A percentile compares a stretch with the other conserved stretches of the same genome.
These are phyloP conservation scores for Cladosporium velox DNA, from an alignment of 2,329 filamentous ascomycete species.

Conservation along the genomic window DNA sequence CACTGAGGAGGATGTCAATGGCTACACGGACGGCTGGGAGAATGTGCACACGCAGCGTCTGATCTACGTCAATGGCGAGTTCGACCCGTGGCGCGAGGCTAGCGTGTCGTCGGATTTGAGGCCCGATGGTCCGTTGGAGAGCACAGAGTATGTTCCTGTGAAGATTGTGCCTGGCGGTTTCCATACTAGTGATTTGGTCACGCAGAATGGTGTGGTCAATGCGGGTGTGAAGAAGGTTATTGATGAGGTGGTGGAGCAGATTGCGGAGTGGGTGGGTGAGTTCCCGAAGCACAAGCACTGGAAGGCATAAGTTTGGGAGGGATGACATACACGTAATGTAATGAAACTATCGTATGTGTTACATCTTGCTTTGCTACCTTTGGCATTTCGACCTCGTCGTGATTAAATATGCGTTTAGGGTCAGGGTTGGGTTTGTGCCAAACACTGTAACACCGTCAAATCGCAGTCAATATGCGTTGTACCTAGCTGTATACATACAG, in stretches of 20 bases:
- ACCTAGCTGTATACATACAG: not conserved
- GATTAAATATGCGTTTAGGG: not conserved
- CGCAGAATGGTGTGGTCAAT: conserved; percentile 51
- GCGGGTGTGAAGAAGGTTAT: conserved; percentile 52
- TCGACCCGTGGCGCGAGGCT: conserved; percentile 61
- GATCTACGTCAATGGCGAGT: conserved; percentile 61
- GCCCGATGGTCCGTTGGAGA: conserved; percentile 56
- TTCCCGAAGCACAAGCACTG: conserved; percentile 36
- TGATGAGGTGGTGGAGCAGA: conserved; percentile 51
- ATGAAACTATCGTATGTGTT: not conserved
- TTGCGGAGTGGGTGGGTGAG: conserved; percentile 57
- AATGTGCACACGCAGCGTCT: conserved; percentile 53
- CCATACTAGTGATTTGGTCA: conserved; percentile 58
- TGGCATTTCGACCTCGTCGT: not conserved
- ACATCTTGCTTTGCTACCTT: not conserved
- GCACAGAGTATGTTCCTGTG: conserved; percentile 52
- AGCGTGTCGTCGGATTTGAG: conserved; percentile 56
- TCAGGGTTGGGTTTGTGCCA: not conserved
- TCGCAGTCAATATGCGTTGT: not conserved
- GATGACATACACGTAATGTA: not conserved
- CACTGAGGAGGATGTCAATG: conserved; percentile 54
- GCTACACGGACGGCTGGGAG: conserved; percentile 58
- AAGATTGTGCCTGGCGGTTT: conserved; percentile 56
- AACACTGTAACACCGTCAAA: not conserved
- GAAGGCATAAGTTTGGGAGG: conserved; percentile 15